Conservation (phyloP, 2,329 filamentous ascomycete genomes). For the Diaporthe sp. region DNA sequence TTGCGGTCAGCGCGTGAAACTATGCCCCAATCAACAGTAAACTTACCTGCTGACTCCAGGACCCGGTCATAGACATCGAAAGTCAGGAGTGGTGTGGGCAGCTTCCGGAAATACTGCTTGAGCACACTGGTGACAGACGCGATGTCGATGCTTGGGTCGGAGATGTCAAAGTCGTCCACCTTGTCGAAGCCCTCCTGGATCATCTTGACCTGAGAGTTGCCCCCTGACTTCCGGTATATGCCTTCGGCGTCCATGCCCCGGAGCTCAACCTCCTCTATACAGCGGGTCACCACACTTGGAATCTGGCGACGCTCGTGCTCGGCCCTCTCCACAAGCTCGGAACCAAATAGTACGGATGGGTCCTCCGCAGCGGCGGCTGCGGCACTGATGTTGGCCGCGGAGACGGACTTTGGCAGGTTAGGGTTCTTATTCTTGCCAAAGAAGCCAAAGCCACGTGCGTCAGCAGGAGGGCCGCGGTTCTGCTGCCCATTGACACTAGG, state of each 20-base stretch:
- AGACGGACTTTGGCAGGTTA: conserved; percentile 67
- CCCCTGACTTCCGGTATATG: conserved; percentile 97
- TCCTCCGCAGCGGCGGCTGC: conserved; percentile 61
- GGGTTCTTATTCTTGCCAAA: conserved; percentile 66
- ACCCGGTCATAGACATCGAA: conserved; percentile 93
- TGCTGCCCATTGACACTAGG: conserved; percentile 43
- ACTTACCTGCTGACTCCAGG: conserved; percentile 82
- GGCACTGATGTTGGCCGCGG: conserved; percentile 57
- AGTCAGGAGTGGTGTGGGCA: conserved; percentile 90
- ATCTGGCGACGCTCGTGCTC: conserved; percentile 92
- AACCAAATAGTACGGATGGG: conserved; percentile 82
- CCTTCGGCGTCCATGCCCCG: conserved; percentile 98
- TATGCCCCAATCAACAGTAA: neutral
- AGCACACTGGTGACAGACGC: conserved; percentile 95
- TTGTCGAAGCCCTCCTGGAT: conserved; percentile 94
- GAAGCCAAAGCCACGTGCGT: conserved; percentile 77
- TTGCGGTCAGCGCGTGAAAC: neutral
- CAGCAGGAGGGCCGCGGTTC: conserved; percentile 48
- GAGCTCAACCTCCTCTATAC: conserved; percentile 96
- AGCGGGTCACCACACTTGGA: conserved; percentile 90
- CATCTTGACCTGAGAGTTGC: conserved; percentile 88
- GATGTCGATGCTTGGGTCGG: conserved; percentile 93
- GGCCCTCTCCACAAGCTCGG: conserved; percentile 86
- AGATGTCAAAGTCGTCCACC: conserved; percentile 89
- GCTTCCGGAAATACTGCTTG: conserved; percentile 97